Base-by-base conservation (phyloP, 768 basidiomycete species). In the Trametes villosa region DNA sequence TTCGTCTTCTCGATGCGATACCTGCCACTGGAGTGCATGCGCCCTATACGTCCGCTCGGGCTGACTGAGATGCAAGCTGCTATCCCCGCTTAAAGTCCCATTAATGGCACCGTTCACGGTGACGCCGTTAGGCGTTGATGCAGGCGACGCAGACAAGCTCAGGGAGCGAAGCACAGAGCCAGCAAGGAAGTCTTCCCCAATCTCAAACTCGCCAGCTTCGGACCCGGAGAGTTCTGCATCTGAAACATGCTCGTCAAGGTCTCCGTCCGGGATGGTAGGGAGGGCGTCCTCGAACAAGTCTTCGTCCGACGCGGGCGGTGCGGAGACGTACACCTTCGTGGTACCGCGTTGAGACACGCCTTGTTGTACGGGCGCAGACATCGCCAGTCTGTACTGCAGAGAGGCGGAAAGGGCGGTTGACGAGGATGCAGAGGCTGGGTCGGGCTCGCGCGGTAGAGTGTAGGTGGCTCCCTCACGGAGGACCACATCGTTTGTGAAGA, bases 341-440 rank as follows among this genome's bases (percentile, higher is more conserved):
- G 64, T 55, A 13, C 78, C 79, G 30, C 72, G 72, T 34, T 76
- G 69, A 15, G 81, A 77, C 62, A 79, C 75, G 30, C 94, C 94
- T 75, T 94, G 92, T n/a, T 79, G 74, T 24, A 88, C 86, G 11
- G 94, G 92, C 60, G 88, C 83, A 4, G 84, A 65, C 78, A 91
- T 80, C 53, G 84, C 81, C 27, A 91, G 70, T 44, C 75, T 79
- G 49, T 59, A 55, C 45, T 64, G 51, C 18, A 69, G 50, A 1
- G 55, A 59, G 30, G 65, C 55, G 0, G 42, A 15, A 7, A 56
- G 40, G 2, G 49, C 20, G 11, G 33, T 12, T 0, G 44, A 46
- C 9, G 42, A 47, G 11, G 40, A 49, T 3, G 45, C 44, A 17
- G 62, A 33, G n/a, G 68, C 51, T 38, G 15, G 8, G 62, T 59